These are phyloP conservation scores for Trametes hirsuta DNA, from an alignment of 1,284 basidiomycete genomes.

Conservation along the genomic window DNA sequence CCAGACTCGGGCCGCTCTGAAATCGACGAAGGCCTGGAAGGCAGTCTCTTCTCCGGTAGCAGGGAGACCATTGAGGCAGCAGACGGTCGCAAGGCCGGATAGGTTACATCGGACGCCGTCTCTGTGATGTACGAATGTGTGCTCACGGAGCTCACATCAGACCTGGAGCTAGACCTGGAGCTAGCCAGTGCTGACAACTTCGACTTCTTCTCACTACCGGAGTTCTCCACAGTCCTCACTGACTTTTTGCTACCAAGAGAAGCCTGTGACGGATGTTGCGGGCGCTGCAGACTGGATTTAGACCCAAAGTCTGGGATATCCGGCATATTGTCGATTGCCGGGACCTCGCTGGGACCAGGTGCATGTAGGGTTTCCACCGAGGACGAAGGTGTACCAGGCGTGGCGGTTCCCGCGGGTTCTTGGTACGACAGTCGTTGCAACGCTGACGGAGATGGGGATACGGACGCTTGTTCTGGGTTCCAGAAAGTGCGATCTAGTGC, in stretches of 20 bases:
- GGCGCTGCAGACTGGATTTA: slow-evolving; percentile 42
- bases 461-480: slow-evolving; percentile 65
- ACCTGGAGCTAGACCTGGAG: slow-evolving; percentile 43
- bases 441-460: slow-evolving; percentile 72
- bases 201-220: slow-evolving; percentile 45
- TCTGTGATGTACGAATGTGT: slow-evolving; percentile 52
- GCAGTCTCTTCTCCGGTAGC: slow-evolving; percentile 10
- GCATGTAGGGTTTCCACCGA: slow-evolving; percentile 38
- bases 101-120: slow-evolving; percentile 64
- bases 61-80: slow-evolving; percentile 53
- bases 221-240: slow-evolving; percentile 10
- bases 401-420: slow-evolving; percentile 57
- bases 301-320: slow-evolving; percentile 60
- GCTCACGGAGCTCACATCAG: slow-evolving; percentile 43
- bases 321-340: slow-evolving; percentile 53
- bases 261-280: slow-evolving; percentile 23
- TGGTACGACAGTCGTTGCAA: slow-evolving; percentile 66
- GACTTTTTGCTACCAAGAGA: slow-evolving; percentile 28
- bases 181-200: slow-evolving; percentile 67
- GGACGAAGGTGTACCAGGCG: slow-evolving; percentile 45
- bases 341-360: slow-evolving; percentile 42
- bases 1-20: slow-evolving; percentile 16
- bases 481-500: slow-evolving; percentile 13
- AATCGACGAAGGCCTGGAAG: slow-evolving; percentile 20
- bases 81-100: slow-evolving; percentile 66